Conservation (phyloP, 805 yeast species). For the Metschnikowia continentalis region DNA sequence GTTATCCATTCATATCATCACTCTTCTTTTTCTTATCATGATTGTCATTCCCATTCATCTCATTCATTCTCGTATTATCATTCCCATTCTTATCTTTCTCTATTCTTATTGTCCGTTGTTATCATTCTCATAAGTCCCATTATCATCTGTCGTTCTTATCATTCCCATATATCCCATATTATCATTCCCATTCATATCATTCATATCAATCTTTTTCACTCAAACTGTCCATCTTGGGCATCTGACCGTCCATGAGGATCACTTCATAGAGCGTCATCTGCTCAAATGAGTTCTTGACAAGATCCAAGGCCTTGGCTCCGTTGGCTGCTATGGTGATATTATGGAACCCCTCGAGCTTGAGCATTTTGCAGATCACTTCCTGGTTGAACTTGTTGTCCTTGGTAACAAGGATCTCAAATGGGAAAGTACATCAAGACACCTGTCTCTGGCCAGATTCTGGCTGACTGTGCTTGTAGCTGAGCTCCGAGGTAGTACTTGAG, state of each 20-base stretch:
- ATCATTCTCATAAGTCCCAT: no score
- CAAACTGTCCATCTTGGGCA: slow-evolving; percentile 74
- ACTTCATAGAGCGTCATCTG: slow-evolving; percentile 52
- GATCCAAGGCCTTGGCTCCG: slow-evolving; percentile 82
- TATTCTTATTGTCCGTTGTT: no score
- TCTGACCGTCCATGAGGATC: slow-evolving; percentile 95
- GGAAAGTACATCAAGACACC: slow-evolving; percentile 24
- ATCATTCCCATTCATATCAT: no score
- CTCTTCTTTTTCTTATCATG: no score
- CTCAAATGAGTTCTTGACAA: slow-evolving; percentile 44
- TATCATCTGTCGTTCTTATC: no score
- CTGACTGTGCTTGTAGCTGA: slow-evolving; percentile 16
- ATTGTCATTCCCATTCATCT: no score
- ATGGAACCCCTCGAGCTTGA: slow-evolving; percentile 72
- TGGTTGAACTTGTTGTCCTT: slow-evolving; percentile 94
- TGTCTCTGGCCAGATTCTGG: slow-evolving; percentile 12
- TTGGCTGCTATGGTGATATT: slow-evolving; percentile 79
- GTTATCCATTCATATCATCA: no score
- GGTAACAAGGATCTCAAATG: slow-evolving; percentile 68
- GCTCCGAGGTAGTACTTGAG: slow-evolving; percentile 1
- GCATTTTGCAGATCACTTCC: slow-evolving; percentile 87
- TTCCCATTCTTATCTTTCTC: no score
- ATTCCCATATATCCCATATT: no score
- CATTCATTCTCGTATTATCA: no score
- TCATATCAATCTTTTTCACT: no score